Evolutionary conservation across 2,329 filamentous ascomycete species (phyloP).

Genomic region (Huntiella bhutanensis): DNA sequence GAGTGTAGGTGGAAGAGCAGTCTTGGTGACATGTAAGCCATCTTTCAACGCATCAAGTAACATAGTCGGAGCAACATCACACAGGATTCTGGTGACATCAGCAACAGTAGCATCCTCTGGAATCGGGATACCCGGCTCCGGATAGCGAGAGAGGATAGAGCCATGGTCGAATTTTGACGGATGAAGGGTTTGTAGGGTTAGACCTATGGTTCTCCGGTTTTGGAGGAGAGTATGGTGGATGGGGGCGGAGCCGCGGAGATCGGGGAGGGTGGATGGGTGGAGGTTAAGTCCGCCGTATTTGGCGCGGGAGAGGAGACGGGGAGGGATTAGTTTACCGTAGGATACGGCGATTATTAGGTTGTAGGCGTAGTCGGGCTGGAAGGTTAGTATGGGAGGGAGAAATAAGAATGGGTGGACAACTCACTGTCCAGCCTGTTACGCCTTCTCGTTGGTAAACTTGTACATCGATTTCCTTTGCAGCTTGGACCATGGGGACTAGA

Average conservation of each 20-base stretch:
- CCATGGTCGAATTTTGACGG: slow-evolving; percentile 61
- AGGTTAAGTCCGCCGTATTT: slow-evolving; percentile 82
- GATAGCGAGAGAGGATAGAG: slow-evolving; percentile 51
- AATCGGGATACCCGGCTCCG: slow-evolving; percentile 35
- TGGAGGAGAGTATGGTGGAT: slow-evolving; percentile 66
- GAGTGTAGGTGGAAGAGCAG: not conserved
- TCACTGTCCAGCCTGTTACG: slow-evolving; percentile 63
- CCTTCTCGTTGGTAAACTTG: slow-evolving; percentile 58
- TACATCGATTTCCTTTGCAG: slow-evolving; percentile 45
- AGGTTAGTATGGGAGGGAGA: not conserved
- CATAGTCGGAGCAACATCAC: slow-evolving; percentile 47
- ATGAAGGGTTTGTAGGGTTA: slow-evolving; percentile 78
- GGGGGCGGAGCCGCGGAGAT: slow-evolving; percentile 76
- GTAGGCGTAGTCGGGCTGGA: slow-evolving; percentile 36
- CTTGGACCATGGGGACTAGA: slow-evolving; percentile 47
- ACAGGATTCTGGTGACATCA: slow-evolving; percentile 30
- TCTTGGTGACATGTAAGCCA: slow-evolving; percentile 45
- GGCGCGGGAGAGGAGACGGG: slow-evolving; percentile 47
- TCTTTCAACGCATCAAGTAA: slow-evolving; percentile 46
- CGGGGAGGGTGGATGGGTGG: slow-evolving; percentile 77
- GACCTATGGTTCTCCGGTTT: slow-evolving; percentile 42
- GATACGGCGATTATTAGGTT: slow-evolving; percentile 85
- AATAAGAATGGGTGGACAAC: slow-evolving; percentile 14
- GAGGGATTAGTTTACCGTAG: slow-evolving; percentile 78
- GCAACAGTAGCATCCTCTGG: slow-evolving; percentile 25